Evolutionary conservation across 495 filamentous ascomycete species (phyloP), one percentile per base, ranked within the genome.

Genomic region (Podospora pseudopauciseta): DNA sequence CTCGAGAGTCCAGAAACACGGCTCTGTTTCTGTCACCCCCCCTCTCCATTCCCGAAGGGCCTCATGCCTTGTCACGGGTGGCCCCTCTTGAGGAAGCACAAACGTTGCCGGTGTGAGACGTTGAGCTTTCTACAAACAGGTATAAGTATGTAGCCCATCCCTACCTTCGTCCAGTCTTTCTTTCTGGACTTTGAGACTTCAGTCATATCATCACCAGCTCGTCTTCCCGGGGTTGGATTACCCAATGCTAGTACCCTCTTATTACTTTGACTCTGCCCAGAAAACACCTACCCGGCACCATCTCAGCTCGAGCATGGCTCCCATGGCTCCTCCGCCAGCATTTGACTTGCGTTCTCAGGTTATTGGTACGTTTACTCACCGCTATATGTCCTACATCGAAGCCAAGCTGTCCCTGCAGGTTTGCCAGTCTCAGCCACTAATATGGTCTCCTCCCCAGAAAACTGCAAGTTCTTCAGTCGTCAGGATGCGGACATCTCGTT

Each of bases 381-480:
- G 15, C 56, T 27, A 26, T 53, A 49, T 49, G 15, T 11, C 39
- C 7, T 49, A 23, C 23, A 23, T 23, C 23, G 23, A 23, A 23
- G 23, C 1, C 23, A 23, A 23, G 39, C 39, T 18, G 39, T 11
- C 15, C 9, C 39, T 49, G 39, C 39, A 49, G 39, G 39, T 11
- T 49, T 49, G 6, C 3, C 3, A 53, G 15, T 34, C 19, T 30
- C 49, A 19, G 27, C 23, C 64, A 65, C 64, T 39, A 66, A 55
- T 28, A 49, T 27, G 23, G 27, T 26, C 11, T 19, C 15, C 26
- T 19, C 7, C 44, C 7, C 67, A 82, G 80, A 80, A 27, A 82
- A 82, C 67, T 81, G 76, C 68, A 67, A 74, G 58, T 82, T 81
- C 71, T 67, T 78, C 67, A 68, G 73, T 16, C 64, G 66, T 4